Percentiles rank a stretch among this genome's conserved stretches.
These are phyloP conservation scores for Venturia asperata DNA, from an alignment of 2,329 filamentous ascomycete species.

Conservation along the genomic window DNA sequence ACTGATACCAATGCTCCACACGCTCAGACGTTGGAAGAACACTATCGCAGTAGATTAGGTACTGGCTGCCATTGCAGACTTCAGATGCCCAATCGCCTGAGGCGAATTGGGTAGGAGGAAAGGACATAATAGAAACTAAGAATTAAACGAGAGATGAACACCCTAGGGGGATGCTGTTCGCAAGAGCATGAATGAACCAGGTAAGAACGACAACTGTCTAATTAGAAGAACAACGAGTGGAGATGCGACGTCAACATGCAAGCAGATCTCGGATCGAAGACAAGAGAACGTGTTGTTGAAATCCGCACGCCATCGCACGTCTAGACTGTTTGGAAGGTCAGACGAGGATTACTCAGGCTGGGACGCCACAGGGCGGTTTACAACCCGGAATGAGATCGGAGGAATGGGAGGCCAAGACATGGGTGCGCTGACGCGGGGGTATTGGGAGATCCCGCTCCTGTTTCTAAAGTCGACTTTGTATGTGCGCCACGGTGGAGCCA, in stretches of 20 bases:
- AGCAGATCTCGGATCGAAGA: neutral
- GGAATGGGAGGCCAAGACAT: neutral
- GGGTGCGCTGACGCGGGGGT: neutral
- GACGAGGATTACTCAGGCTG: neutral
- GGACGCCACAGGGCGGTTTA: neutral
- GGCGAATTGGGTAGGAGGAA: slow-evolving; percentile 3
- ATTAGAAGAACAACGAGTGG: neutral
- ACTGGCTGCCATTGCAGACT: slow-evolving; percentile 6
- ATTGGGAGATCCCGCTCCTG: neutral
- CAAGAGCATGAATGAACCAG: slow-evolving; percentile 19
- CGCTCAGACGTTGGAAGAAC: neutral
- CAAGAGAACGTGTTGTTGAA: neutral
- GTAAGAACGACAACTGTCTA: slow-evolving; percentile 1
- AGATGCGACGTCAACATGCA: neutral
- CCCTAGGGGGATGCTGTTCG: neutral
- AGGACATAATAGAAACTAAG: slow-evolving; percentile 1
- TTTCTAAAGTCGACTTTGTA: slow-evolving; percentile 6
- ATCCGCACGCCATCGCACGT: neutral
- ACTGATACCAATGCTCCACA: slow-evolving; percentile 14
- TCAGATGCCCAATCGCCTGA: slow-evolving; percentile 4
- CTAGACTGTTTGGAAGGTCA: neutral
- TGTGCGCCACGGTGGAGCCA: neutral
- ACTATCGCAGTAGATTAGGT: slow-evolving; percentile 12
- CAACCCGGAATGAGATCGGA: slow-evolving; percentile 11
- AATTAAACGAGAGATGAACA: neutral